Percentiles rank a stretch among this genome's conserved stretches.
Conservation (phyloP, 2,329 filamentous ascomycete genomes). For the Sporothrix mexicana region DNA sequence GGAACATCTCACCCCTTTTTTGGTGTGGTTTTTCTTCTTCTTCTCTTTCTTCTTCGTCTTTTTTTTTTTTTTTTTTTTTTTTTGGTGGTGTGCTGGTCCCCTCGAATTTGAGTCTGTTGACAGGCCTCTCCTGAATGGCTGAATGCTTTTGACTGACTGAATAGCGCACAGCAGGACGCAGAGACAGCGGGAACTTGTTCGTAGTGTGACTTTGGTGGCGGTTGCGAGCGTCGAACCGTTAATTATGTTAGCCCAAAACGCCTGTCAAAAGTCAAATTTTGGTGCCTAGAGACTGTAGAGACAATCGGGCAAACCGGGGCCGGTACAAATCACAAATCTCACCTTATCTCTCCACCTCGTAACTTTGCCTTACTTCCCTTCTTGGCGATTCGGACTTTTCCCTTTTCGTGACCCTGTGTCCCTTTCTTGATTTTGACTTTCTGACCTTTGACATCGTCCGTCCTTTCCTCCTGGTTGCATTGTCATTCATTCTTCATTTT, state of each 20-base stretch:
- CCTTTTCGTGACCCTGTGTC: not conserved
- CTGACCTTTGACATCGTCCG: not conserved
- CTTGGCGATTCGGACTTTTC: not conserved
- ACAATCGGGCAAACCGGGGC: too few species aligned
- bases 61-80: not conserved
- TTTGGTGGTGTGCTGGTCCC: not conserved
- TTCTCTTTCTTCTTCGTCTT: not conserved
- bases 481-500: not conserved
- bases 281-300: too few species aligned
- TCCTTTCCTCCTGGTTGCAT: too few species aligned
- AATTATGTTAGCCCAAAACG: too few species aligned
- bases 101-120: too few species aligned
- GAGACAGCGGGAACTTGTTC: not conserved
- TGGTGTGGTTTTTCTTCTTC: not conserved
- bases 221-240: too few species aligned
- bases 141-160: not conserved
- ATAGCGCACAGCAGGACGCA: not conserved
- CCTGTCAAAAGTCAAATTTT: too few species aligned
- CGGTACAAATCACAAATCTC: too few species aligned
- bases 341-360: too few species aligned
- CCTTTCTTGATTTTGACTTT: not conserved
- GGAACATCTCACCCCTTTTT: constrained; percentile 12
- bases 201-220: not conserved
- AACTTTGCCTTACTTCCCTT: not conserved
- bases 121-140: too few species aligned